Evolutionary conservation across 225 moss, liverwort and hornwort species (phyloP).

Genomic region (Bryum argenteum): DNA sequence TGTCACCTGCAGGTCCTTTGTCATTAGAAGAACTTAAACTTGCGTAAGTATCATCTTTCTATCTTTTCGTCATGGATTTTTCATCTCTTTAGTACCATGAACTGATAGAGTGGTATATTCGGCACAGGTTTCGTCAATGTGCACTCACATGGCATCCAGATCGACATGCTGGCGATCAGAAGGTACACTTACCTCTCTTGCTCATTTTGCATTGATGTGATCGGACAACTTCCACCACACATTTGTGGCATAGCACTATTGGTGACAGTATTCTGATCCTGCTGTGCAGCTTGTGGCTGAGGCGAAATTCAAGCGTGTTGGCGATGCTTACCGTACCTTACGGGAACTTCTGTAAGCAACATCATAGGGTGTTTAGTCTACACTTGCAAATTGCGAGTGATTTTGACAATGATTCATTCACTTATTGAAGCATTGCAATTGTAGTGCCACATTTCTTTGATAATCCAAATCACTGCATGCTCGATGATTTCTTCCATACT

Average conservation of each 20-base stretch:
- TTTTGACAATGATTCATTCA: slow-evolving; percentile 2
- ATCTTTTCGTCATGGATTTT: slow-evolving; percentile 8
- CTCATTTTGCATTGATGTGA: neutral
- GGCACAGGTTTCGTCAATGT: slow-evolving; percentile 55
- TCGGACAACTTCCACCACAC: neutral
- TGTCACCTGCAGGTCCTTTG: slow-evolving; percentile 54
- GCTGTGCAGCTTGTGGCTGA: slow-evolving; percentile 50
- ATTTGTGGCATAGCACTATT: neutral
- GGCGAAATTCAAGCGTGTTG: slow-evolving; percentile 56
- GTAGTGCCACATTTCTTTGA: slow-evolving; percentile 19
- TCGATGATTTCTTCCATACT: neutral
- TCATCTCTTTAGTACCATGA: neutral
- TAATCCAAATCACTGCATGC: neutral
- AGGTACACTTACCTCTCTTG: slow-evolving; percentile 28
- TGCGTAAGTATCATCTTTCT: slow-evolving; percentile 53
- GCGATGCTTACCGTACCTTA: slow-evolving; percentile 55
- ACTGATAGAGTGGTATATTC: neutral
- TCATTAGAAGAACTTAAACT: slow-evolving; percentile 55
- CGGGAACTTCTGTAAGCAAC: slow-evolving; percentile 45
- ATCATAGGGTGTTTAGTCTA: neutral
- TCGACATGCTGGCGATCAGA: slow-evolving; percentile 59
- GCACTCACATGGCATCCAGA: slow-evolving; percentile 70
- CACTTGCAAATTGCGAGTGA: slow-evolving; percentile 26
- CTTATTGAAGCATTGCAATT: slow-evolving; percentile 23
- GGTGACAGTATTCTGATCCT: neutral